phyloP scores from a whole-genome alignment of 2,329 filamentous ascomycete species.

The Cryphonectria naterciae region DNA sequence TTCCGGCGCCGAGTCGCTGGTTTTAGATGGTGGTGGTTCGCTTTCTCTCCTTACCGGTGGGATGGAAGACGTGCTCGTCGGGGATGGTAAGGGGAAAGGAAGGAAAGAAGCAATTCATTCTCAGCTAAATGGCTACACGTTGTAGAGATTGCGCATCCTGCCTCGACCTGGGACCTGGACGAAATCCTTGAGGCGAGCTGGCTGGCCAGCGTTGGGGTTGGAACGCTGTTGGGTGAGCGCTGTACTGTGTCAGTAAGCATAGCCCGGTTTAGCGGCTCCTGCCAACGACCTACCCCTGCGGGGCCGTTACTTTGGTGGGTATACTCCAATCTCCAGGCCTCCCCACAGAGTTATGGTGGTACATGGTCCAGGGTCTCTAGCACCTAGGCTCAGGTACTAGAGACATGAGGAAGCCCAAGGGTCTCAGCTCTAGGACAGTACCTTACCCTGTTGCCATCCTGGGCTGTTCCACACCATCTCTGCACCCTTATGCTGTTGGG shows the following conservation, averaged over 20 bases:
- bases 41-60: not conserved
- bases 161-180: not conserved
- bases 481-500: not conserved
- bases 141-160: conserved; percentile 4
- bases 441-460: not conserved
- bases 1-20: not conserved
- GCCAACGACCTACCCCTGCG: conserved; percentile 4
- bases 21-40: not conserved
- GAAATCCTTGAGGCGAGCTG: conserved; percentile 4
- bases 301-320: not conserved
- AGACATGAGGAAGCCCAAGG: not conserved
- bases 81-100: not conserved
- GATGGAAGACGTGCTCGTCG: not conserved
- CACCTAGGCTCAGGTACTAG: not conserved
- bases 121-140: not conserved
- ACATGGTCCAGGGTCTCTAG: not conserved
- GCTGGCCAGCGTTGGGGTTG: not conserved
- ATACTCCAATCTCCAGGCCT: not conserved
- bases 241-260: not conserved
- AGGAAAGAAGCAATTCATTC: not conserved
- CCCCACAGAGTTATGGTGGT: not conserved
- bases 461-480: not conserved
- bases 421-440: not conserved
- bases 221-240: conserved; percentile 2
- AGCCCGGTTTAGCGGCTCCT: conserved; percentile 12